Evolutionary conservation across 116 monocot species (phyloP).

Genomic region (Posidonia oceanica): DNA sequence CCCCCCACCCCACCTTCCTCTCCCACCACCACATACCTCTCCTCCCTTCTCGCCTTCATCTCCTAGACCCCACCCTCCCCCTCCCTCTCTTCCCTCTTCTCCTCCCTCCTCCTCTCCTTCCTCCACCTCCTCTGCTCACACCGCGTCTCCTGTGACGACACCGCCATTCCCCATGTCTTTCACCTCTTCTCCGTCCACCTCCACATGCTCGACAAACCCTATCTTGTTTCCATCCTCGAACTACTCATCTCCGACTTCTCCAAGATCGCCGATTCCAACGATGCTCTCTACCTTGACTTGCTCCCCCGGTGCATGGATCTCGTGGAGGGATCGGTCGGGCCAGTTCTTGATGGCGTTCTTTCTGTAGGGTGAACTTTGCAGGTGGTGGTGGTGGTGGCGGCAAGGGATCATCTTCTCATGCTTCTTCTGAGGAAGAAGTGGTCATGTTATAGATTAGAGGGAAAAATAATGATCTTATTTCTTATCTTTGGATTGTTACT

Average conservation of each 20-base stretch:
- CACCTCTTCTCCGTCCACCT: constrained; percentile 38
- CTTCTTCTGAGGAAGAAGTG: no score
- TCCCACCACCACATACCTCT: constrained; percentile 24
- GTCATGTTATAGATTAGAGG: no score
- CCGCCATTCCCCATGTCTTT: constrained; percentile 17
- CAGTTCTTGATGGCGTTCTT: constrained; percentile 27
- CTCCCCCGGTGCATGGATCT: constrained; percentile 17
- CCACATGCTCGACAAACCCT: constrained; percentile 12
- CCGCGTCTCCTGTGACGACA: constrained; percentile 15
- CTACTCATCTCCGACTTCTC: constrained; percentile 18
- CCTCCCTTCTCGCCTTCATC: constrained; percentile 29
- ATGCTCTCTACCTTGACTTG: constrained; percentile 23
- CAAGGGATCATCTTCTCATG: no score
- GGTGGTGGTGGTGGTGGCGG: constrained; percentile 29
- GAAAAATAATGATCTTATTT: no score
- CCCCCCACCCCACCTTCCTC: constrained; percentile 33
- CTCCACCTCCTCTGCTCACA: constrained; percentile 29
- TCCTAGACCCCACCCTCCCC: no score
- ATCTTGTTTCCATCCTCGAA: constrained; percentile 23
- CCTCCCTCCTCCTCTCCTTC: constrained; percentile 33
- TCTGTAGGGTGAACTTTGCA: constrained; percentile 49
- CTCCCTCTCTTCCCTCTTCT: constrained; percentile 25
- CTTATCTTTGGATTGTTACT: no score
- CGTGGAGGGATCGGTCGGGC: not conserved
- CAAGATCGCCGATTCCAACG: constrained; percentile 13